phyloP scores from a whole-genome alignment of 352 stramenopile genomes.

The Globisporangium recalcitrans region DNA sequence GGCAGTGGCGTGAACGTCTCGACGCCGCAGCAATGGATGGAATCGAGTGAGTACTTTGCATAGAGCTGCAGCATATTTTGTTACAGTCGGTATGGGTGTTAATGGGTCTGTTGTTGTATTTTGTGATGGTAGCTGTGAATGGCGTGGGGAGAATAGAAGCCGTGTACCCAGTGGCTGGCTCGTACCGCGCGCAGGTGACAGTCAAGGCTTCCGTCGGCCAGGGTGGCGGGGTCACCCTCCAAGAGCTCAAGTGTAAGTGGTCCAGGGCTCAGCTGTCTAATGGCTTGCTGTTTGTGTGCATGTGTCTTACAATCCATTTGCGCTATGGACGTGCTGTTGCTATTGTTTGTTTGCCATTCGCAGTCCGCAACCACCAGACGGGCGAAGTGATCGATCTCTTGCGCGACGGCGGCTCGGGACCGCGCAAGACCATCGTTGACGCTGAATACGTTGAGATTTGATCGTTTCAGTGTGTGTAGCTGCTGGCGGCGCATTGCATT shows the following conservation, averaged over 20 bases:
- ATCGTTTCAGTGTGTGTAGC: no score
- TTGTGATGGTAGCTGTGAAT: conserved; percentile 47
- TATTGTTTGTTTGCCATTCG: not conserved
- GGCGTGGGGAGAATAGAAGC: conserved; percentile 55
- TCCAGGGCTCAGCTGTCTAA: not conserved
- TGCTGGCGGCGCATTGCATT: no score
- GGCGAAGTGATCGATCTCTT: conserved; percentile 66
- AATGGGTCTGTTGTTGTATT: not conserved
- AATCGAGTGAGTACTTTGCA: conserved; percentile 47
- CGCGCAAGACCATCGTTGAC: conserved; percentile 59
- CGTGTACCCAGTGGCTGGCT: conserved; percentile 49
- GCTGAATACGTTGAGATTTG: conserved; percentile 69
- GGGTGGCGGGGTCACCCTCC: conserved; percentile 34
- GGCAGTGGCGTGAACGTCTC: conserved; percentile 44
- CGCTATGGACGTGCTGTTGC: not conserved
- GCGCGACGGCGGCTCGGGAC: conserved; percentile 30
- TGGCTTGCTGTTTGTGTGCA: not conserved
- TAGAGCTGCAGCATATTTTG: no score
- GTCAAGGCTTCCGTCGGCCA: conserved; percentile 48
- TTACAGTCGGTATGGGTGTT: not conserved
- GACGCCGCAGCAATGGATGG: conserved; percentile 63
- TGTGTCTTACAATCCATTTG: not conserved
- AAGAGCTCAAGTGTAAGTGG: conserved; percentile 59
- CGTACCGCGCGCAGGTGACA: conserved; percentile 36
- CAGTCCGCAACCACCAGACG: conserved; percentile 52